A percentile compares a stretch with the other conserved stretches of the same genome.
These are phyloP conservation scores for Lizonia empirigonia DNA, from an alignment of 2,329 filamentous ascomycete genomes.

Conservation along the genomic window DNA sequence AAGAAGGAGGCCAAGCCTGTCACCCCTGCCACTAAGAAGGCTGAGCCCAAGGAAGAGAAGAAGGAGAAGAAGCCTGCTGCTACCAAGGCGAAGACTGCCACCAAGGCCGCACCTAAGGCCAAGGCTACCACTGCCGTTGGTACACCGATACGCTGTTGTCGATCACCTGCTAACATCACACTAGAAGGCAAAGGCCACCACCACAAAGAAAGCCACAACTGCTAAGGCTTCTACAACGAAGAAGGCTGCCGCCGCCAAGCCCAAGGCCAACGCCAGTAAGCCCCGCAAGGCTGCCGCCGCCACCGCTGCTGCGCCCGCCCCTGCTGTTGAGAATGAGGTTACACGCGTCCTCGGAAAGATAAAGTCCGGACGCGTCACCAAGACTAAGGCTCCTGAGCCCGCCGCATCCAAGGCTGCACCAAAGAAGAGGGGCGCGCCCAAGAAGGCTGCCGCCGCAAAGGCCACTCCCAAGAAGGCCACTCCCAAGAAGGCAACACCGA, in stretches of 20 bases:
- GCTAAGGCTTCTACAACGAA: slow-evolving; percentile 44
- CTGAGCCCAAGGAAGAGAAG: slow-evolving; percentile 43
- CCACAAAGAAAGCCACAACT: slow-evolving; percentile 58
- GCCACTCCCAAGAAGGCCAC: slow-evolving; percentile 56
- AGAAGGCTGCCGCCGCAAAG: slow-evolving; percentile 48
- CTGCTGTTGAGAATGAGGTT: slow-evolving; percentile 71
- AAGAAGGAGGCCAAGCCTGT: slow-evolving; percentile 67
- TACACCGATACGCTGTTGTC: neutral
- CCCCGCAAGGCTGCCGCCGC: slow-evolving; percentile 51
- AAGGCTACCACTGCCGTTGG: slow-evolving; percentile 38
- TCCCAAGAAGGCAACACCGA: slow-evolving; percentile 54
- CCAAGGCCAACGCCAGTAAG: slow-evolving; percentile 54
- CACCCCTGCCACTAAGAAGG: slow-evolving; percentile 35
- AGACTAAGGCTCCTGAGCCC: slow-evolving; percentile 61
- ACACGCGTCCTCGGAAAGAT: slow-evolving; percentile 74
- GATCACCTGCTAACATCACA: slow-evolving; percentile 18
- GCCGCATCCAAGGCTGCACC: slow-evolving; percentile 25
- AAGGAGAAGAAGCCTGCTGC: slow-evolving; percentile 37
- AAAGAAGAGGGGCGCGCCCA: slow-evolving; percentile 49
- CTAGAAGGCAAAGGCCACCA: slow-evolving; percentile 37
- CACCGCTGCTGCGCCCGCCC: slow-evolving; percentile 51
- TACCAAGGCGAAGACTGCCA: slow-evolving; percentile 36
- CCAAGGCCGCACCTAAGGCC: slow-evolving; percentile 29
- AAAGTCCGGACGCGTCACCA: slow-evolving; percentile 84
- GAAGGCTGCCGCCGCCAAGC: slow-evolving; percentile 46